Base-by-base conservation (phyloP, 768 basidiomycete species). In the Russula dissimulans region DNA sequence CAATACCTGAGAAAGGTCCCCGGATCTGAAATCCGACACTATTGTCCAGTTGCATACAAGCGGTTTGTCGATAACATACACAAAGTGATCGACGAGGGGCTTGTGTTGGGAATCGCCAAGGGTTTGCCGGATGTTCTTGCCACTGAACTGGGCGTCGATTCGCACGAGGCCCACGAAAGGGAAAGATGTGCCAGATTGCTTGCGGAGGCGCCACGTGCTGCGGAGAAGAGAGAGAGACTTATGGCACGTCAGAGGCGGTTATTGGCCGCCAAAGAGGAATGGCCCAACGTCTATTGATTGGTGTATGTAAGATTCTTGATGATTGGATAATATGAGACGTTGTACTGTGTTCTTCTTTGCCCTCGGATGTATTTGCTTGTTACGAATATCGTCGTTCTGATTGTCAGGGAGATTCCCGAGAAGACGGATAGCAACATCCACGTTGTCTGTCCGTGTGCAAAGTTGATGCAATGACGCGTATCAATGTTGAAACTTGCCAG, bases 161-260 rank as follows among this genome's bases (percentile, higher is more conserved):
- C 79, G 1, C 61, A 72, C 0, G 76, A 82, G 14, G 82, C 76
- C 0, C 66, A 70, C 12, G 66, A 70, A 1, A 79, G 78, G 22
- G 66, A 70, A 1, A 79, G 78, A 18, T 86, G 82, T 67, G 69
- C 71, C 60, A 75, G 79, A 39, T 74, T 81, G 50, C 71, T 85
- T 1, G 77, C 78, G 62, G 84, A 88, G 66, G 76, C 71, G 15
- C 72, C 75, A 0, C 68, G 73, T 14, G 63, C 83, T 18, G 73
- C 78, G 0, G 74, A 73, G 3, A 70, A 67, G 26, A 73, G 86
- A 11, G 75, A 74, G 29, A 83, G 83, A 47, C 65, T 84, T 43
- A 53, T 65, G 60, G 80, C 80, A 68, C 83, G 79, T 67, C 65
- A 78, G 63, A 78, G 81, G 59, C 73, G 83, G 48, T 67, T 86